Percentiles rank a stretch among this genome's conserved stretches.
Conservation (phyloP, 257 asterid species). For the Solanum okadae region DNA sequence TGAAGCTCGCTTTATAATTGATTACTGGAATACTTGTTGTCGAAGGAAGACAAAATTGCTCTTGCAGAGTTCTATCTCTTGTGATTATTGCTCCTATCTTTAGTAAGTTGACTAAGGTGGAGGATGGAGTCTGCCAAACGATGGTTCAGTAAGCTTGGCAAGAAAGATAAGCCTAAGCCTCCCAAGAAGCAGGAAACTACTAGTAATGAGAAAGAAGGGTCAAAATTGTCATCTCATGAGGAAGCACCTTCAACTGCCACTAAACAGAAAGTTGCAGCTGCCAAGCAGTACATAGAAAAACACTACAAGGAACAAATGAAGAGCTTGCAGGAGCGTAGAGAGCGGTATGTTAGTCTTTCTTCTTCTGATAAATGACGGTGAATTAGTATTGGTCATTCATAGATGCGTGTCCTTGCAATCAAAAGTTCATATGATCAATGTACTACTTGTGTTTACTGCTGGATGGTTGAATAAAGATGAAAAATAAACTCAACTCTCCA, state of each 20-base stretch:
- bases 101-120: constrained; percentile 10
- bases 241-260: constrained; percentile 91
- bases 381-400: not conserved
- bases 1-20: constrained; percentile 20
- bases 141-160: constrained; percentile 50
- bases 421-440: not conserved
- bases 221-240: constrained; percentile 44
- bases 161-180: constrained; percentile 64
- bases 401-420: not conserved
- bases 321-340: constrained; percentile 88
- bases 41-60: constrained; percentile 11
- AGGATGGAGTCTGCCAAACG: constrained; percentile 76
- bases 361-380: not conserved
- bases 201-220: constrained; percentile 51
- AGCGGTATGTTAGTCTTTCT: constrained; percentile 44
- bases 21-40: constrained; percentile 23
- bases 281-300: constrained; percentile 91
- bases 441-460: not conserved
- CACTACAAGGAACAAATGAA: constrained; percentile 98
- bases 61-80: constrained; percentile 9
- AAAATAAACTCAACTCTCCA: not conserved
- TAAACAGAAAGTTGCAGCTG: constrained; percentile 91
- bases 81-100: constrained; percentile 15
- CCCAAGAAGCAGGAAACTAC: constrained; percentile 60
- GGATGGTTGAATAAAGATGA: not conserved